A percentile compares a stretch with the other conserved stretches of the same genome.
Evolutionary conservation across 495 filamentous ascomycete species (phyloP).

Genomic region (Mytilinidion resinicola): DNA sequence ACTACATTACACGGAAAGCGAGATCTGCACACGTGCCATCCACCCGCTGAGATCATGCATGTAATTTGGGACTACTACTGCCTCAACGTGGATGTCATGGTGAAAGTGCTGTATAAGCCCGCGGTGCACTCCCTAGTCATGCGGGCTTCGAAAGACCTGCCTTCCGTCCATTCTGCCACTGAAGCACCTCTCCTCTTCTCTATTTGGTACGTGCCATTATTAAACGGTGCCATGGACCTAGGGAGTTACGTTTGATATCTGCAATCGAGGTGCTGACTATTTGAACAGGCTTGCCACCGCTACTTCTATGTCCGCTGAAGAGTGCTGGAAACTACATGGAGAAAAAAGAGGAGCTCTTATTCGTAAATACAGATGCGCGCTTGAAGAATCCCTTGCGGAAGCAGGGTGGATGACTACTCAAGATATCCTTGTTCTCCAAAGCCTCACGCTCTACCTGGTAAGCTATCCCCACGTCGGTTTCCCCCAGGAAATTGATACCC

Average conservation of each 20-base stretch:
- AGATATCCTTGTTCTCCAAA: conserved; percentile 12
- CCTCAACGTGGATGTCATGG: conserved; percentile 8
- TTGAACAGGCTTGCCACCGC: conserved; percentile 1
- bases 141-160: not conserved
- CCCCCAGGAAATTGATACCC: not conserved
- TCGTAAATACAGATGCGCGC: conserved; percentile 6
- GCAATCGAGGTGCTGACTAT: too few relatives aligned
- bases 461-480: not conserved
- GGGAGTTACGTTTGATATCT: too few relatives aligned
- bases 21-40: not conserved
- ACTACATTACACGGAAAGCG: not conserved
- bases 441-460: conserved; percentile 11
- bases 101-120: conserved; percentile 20
- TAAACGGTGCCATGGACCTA: too few relatives aligned
- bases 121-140: not conserved
- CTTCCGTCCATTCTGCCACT: not conserved
- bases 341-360: conserved; percentile 5
- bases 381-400: conserved; percentile 6
- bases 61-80: conserved; percentile 13
- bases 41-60: conserved; percentile 7
- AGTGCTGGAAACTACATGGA: conserved; percentile 4
- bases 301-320: conserved; percentile 10
- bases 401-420: conserved; percentile 15
- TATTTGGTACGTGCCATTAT: conserved; percentile 6
- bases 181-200: conserved; percentile 10